Base-by-base conservation (phyloP, 2,329 filamentous ascomycete species). In the Diplocarpon rosae region DNA sequence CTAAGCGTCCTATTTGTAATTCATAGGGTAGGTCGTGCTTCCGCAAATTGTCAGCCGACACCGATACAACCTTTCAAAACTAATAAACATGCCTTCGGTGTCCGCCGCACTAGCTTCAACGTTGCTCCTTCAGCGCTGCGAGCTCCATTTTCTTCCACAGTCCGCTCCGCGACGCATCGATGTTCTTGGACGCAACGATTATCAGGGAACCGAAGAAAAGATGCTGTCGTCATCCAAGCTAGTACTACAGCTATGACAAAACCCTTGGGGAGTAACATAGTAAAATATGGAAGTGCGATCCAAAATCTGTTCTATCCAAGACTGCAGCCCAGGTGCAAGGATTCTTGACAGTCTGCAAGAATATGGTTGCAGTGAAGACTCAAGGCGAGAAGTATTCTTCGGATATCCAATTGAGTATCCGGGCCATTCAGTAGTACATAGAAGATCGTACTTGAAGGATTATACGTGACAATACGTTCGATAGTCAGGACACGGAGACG, bases 181-280 rank as follows among this genome's bases (percentile, higher is more conserved):
- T 43, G 36, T 24, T 52, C 48, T 9, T 52, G 46, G 4, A 47
- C 35, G 39, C 56, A 59, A 44, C 47, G 43, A 38, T 55, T 58
- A 12, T 45, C 42, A 6, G 59, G 59, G 20, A 51, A 46, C 20
- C 47, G 60, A 12, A 48, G 47, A 41, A 47, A 60, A 41, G 56
- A 59, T 13, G 59, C 57, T 4, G 47, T 37, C 16, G 53, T 47
- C 28, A 37, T 41, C 16, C 49, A 47, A 36, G 45, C 37, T n/a
- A 58, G 43, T 3, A 48, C 39, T 10, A 48, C 37, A 20, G 49
- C 33, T 14, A 37, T 37, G 12, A 52, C 20, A 11, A 55, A 33
- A 17, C 32, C 17, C 31, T 42, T 52, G 20, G 42, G 34, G 37
- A 54, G 33, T 20, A 52, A 44, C 57, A 57, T 58, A 12, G 17